A percentile compares a stretch with the other conserved stretches of the same genome.
Conservation (phyloP, 805 yeast species). For the Candida multigemmis region DNA sequence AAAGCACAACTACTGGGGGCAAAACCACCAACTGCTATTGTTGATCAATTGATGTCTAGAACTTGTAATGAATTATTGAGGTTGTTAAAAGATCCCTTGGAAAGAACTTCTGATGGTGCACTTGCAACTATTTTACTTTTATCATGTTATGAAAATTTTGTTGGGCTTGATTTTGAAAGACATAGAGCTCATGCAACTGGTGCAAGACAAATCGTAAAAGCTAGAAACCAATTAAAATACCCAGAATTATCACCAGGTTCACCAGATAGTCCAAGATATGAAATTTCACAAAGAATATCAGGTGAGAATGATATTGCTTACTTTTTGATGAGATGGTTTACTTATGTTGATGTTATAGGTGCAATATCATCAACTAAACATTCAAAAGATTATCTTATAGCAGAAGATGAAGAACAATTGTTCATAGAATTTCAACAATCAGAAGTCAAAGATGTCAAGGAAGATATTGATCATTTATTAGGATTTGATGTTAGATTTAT, state of each 20-base stretch:
- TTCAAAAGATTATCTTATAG: conserved; percentile 19
- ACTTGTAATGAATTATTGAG: conserved; percentile 49
- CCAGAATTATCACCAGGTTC: background rate
- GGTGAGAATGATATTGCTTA: conserved; percentile 37
- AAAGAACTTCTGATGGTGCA: conserved; percentile 58
- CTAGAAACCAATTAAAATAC: conserved; percentile 24
- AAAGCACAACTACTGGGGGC: conserved; percentile 15
- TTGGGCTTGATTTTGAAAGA: conserved; percentile 34
- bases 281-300: too few relatives aligned
- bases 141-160: conserved; percentile 44
- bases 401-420: conserved; percentile 9
- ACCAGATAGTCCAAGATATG: background rate
- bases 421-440: conserved; percentile 3
- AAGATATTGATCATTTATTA: conserved; percentile 49
- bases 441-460: conserved; percentile 11
- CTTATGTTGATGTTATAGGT: conserved; percentile 57
- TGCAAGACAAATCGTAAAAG: conserved; percentile 53
- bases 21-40: conserved; percentile 27
- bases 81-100: conserved; percentile 39
- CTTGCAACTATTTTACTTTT: conserved; percentile 53
- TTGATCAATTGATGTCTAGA: conserved; percentile 45
- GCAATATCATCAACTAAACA: conserved; percentile 46
- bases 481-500: conserved; percentile 62
- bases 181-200: conserved; percentile 65
- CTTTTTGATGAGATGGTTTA: conserved; percentile 62